Conservation (phyloP, 148 eudicot genomes). For the Cornus florida region DNA sequence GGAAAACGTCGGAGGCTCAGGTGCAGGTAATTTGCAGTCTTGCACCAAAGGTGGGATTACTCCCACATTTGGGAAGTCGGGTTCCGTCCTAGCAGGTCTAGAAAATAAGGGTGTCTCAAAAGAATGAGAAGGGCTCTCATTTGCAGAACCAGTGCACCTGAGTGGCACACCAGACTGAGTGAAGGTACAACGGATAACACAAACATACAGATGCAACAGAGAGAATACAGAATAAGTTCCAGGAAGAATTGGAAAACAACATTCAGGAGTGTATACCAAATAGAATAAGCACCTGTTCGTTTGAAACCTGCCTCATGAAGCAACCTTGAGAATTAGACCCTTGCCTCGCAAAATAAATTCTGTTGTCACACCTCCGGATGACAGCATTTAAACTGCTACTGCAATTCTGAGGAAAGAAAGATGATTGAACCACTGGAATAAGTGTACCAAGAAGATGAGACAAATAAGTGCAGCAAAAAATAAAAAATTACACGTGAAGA, state of each 20-base stretch:
- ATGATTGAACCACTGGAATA: not conserved
- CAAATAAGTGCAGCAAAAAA: too few relatives aligned
- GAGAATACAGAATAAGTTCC: not conserved
- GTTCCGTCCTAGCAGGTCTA: slow-evolving; percentile 35
- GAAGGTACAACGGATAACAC: slow-evolving; percentile 27
- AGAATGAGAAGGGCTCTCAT: slow-evolving; percentile 16
- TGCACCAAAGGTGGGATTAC: slow-evolving; percentile 11
- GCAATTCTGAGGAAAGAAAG: slow-evolving; percentile 51
- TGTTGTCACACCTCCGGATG: slow-evolving; percentile 59
- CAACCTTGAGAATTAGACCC: slow-evolving; percentile 55
- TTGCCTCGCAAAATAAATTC: slow-evolving; percentile 59
- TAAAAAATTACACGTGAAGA: too few relatives aligned
- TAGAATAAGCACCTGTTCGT: slow-evolving; percentile 38
- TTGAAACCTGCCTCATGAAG: slow-evolving; percentile 68
- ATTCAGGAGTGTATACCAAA: not conserved
- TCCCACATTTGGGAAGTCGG: slow-evolving; percentile 13
- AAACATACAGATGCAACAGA: not conserved
- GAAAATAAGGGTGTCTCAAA: slow-evolving; percentile 51
- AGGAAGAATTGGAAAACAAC: not conserved
- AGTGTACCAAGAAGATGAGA: not conserved
- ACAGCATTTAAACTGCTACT: slow-evolving; percentile 51
- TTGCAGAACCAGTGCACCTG: slow-evolving; percentile 16
- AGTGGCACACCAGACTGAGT: slow-evolving; percentile 27
- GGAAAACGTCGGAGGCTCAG: slow-evolving; percentile 50
- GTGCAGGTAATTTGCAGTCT: slow-evolving; percentile 19